These are phyloP conservation scores for Imleria badia DNA, from an alignment of 768 basidiomycete species.

Conservation along the genomic window DNA sequence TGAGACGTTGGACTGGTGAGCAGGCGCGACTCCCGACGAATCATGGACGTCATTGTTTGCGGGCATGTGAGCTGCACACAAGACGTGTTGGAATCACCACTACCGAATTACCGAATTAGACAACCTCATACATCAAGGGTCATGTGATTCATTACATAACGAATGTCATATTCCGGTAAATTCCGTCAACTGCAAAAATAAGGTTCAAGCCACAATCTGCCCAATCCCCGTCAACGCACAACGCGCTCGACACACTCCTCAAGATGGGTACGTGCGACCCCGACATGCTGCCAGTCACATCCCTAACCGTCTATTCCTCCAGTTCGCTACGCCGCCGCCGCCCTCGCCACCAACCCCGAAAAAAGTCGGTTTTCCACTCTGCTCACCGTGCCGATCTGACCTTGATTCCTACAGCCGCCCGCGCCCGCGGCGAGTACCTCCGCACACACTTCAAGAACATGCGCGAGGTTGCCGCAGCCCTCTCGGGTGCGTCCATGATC, in stretches of 20 bases:
- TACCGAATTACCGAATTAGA: too few species aligned
- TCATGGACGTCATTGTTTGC: conserved; percentile 30
- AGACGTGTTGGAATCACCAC: not conserved
- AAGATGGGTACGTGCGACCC: conserved; percentile 60
- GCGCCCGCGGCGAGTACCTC: conserved; percentile 93
- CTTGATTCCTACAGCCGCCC: conserved; percentile 60
- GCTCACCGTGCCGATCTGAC: conserved; percentile 7
- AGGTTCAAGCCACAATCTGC: conserved; percentile 33
- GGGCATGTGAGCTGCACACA: conserved; percentile 23
- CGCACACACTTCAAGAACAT: conserved; percentile 99
- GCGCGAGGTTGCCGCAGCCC: conserved; percentile 95
- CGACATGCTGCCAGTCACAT: conserved; percentile 11
- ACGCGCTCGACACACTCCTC: conserved; percentile 42
- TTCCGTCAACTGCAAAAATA: conserved; percentile 30
- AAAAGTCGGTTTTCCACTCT: conserved; percentile 62
- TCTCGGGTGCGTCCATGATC: conserved; percentile 64
- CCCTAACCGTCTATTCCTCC: conserved; percentile 20
- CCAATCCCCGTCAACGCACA: conserved; percentile 52
- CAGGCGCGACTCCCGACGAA: conserved; percentile 12
- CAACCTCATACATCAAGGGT: too few species aligned
- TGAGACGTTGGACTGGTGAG: conserved; percentile 29
- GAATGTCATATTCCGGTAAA: conserved; percentile 12
- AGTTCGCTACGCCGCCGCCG: conserved; percentile 95
- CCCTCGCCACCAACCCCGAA: conserved; percentile 89
- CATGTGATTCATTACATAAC: not conserved